These are phyloP conservation scores for Dactylellina cionopaga DNA, from an alignment of 2,329 filamentous ascomycete species.

Conservation along the genomic window DNA sequence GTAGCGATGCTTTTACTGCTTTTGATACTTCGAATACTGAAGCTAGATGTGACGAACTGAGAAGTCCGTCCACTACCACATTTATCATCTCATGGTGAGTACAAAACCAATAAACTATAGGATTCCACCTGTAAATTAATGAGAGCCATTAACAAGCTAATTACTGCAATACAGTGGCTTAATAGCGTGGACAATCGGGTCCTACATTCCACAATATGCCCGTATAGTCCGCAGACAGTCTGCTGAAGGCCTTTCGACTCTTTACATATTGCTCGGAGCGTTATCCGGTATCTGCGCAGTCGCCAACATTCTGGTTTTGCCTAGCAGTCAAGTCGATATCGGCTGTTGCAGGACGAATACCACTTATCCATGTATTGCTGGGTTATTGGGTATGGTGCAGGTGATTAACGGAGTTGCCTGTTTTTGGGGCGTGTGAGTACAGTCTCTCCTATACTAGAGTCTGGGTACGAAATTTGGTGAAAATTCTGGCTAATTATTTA, in stretches of 20 bases:
- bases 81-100: slow-evolving; percentile 36
- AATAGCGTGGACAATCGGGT: slow-evolving; percentile 39
- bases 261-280: slow-evolving; percentile 43
- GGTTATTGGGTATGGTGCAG: slow-evolving; percentile 54
- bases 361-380: slow-evolving; percentile 54
- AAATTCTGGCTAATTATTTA: neutral
- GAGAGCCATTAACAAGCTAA: neutral
- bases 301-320: slow-evolving; percentile 53
- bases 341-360: slow-evolving; percentile 53
- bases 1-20: neutral
- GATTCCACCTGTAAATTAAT: neutral
- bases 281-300: slow-evolving; percentile 37
- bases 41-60: slow-evolving; percentile 40
- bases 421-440: slow-evolving; percentile 53
- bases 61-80: slow-evolving; percentile 24
- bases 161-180: slow-evolving; percentile 5
- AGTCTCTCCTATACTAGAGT: neutral
- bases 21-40: neutral
- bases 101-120: neutral
- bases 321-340: slow-evolving; percentile 54
- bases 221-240: slow-evolving; percentile 43
- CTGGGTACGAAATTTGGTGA: neutral
- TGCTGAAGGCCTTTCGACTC: slow-evolving; percentile 37
- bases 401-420: slow-evolving; percentile 54
- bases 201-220: slow-evolving; percentile 46